phyloP scores from a whole-genome alignment of 2,329 filamentous ascomycete species.

The Xylaria sp. region DNA sequence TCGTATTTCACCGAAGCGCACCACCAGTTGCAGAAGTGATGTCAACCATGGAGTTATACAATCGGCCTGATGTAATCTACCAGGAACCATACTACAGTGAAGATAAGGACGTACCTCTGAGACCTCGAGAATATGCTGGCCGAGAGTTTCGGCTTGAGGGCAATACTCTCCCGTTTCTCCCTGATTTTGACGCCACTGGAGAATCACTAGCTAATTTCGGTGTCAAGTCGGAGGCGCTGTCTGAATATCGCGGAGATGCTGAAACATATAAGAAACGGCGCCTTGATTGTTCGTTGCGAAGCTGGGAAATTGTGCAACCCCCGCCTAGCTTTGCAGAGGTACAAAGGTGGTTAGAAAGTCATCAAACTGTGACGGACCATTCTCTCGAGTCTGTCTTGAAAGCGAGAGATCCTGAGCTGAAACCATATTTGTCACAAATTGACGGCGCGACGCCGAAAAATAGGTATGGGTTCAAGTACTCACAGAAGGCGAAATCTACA shows the following conservation, averaged over 20 bases:
- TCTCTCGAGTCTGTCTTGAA: constrained; percentile 40
- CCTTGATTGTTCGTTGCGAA: constrained; percentile 68
- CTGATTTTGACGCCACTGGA: constrained; percentile 76
- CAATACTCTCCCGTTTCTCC: constrained; percentile 80
- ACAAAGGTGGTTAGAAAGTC: constrained; percentile 70
- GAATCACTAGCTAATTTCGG: constrained; percentile 67
- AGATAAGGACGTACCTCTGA: constrained; percentile 82
- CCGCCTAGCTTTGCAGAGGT: constrained; percentile 81
- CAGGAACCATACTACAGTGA: constrained; percentile 88
- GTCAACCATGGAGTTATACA: constrained; percentile 66
- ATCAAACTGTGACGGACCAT: constrained; percentile 42
- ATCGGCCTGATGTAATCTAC: constrained; percentile 77
- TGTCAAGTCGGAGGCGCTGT: constrained; percentile 57
- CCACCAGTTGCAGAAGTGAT: constrained; percentile 58
- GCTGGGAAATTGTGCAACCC: constrained; percentile 79
- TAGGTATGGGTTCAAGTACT: constrained; percentile 86
- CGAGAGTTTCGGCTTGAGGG: constrained; percentile 84
- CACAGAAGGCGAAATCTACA: constrained; percentile 77
- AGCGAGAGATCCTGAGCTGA: constrained; percentile 41
- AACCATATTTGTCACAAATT: constrained; percentile 78
- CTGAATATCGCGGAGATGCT: constrained; percentile 65
- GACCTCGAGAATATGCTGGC: constrained; percentile 85
- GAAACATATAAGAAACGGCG: constrained; percentile 63
- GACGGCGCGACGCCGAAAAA: constrained; percentile 87
- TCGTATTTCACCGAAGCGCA: constrained; percentile 49